These are phyloP conservation scores for Cyberlindnera misumaiensis DNA, from an alignment of 805 yeast genomes.

Conservation along the genomic window DNA sequence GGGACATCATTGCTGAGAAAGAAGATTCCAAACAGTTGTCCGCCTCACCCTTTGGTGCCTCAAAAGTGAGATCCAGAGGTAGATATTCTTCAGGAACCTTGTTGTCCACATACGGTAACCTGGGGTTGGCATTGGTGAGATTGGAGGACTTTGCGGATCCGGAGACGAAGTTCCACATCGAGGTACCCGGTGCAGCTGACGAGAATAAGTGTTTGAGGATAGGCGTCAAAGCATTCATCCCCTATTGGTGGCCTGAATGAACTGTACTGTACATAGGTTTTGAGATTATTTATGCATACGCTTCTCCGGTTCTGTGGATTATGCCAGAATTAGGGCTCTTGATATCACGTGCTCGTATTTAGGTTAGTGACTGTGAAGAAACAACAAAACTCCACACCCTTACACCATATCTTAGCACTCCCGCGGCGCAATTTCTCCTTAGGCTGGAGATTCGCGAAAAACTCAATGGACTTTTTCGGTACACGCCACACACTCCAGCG, in stretches of 20 bases:
- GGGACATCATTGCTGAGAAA: conserved; percentile 19
- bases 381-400: too few species aligned
- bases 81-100: conserved; percentile 48
- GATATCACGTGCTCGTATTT: too few species aligned
- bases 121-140: conserved; percentile 61
- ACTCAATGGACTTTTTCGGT: neutral
- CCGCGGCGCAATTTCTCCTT: too few species aligned
- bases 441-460: neutral
- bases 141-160: conserved; percentile 36
- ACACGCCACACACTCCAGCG: neutral
- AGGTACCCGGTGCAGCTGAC: conserved; percentile 20
- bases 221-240: conserved; percentile 46
- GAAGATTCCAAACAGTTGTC: conserved; percentile 35
- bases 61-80: neutral
- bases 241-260: conserved; percentile 69
- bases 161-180: conserved; percentile 26
- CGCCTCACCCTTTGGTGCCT: conserved; percentile 31
- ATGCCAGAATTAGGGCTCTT: too few species aligned
- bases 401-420: too few species aligned
- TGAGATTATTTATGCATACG: too few species aligned
- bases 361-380: too few species aligned
- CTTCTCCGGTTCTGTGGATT: too few species aligned
- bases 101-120: conserved; percentile 45
- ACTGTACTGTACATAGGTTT: neutral
- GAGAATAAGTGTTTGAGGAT: conserved; percentile 23